A percentile compares a stretch with the other conserved stretches of the same genome.
Evolutionary conservation across 768 basidiomycete species (phyloP).

Genomic region (Russula compacta): DNA sequence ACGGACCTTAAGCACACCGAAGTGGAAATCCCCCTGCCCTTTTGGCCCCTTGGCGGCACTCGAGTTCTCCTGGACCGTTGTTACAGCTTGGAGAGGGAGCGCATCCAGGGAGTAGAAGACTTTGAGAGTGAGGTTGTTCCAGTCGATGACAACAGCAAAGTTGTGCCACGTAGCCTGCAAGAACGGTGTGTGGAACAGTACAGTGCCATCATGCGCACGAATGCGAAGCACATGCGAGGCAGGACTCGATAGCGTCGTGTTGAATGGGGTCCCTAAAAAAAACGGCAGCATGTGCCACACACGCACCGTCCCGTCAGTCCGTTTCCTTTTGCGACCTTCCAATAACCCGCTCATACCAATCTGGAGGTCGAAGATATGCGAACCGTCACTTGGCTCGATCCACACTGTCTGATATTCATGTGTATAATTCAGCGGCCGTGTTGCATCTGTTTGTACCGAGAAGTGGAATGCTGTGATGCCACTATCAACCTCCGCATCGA

Average conservation of each 20-base stretch:
- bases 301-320: not conserved
- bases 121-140: slow-evolving; percentile 39
- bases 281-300: not conserved
- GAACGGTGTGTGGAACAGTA: slow-evolving; percentile 44
- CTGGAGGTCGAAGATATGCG: slow-evolving; percentile 42
- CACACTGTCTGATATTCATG: slow-evolving; percentile 60
- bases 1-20: slow-evolving; percentile 49
- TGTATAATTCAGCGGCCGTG: slow-evolving; percentile 38
- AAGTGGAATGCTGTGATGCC: slow-evolving; percentile 43
- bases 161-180: slow-evolving; percentile 43
- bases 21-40: slow-evolving; percentile 53
- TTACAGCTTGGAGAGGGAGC: slow-evolving; percentile 34
- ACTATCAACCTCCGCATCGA: slow-evolving; percentile 35
- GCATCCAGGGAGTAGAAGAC: slow-evolving; percentile 43
- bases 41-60: slow-evolving; percentile 32
- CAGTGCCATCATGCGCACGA: slow-evolving; percentile 43
- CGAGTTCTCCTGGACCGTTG: slow-evolving; percentile 33
- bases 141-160: slow-evolving; percentile 50
- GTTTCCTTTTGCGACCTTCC: not conserved
- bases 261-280: slow-evolving; percentile 51
- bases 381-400: slow-evolving; percentile 51
- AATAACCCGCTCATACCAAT: slow-evolving; percentile 33
- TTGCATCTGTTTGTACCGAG: slow-evolving; percentile 35
- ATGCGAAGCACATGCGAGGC: slow-evolving; percentile 46
- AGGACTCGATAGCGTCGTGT: slow-evolving; percentile 36